Base-by-base conservation (phyloP, 2,329 filamentous ascomycete species). In the Beauveria varroae region DNA sequence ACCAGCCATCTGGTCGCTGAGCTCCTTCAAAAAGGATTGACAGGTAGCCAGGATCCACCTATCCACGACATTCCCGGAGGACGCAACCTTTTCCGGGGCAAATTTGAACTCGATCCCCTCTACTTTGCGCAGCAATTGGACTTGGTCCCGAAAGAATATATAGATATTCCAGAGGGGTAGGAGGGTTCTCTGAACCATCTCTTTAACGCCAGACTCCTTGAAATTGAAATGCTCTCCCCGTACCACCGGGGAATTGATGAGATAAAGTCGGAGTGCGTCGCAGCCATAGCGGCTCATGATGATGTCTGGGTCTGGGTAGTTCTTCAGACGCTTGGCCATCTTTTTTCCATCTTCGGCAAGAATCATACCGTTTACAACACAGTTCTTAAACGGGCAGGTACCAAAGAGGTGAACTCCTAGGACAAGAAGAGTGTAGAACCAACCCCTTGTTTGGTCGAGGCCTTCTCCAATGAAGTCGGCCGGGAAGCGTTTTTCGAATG, bases 281-380 rank as follows among this genome's bases (percentile, higher is more conserved):
- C 92, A 93, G 22, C 93, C 93, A 72, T 96, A 96, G 70, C 89
- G 89, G 62, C 89, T 78, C 82, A 97, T 95, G 66, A 98, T 85
- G 57, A 91, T 78, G 61, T 79, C 79, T 12, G 93, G 93, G 69
- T 96, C 92, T 0, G 93, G 93, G 74, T 96, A 98, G 75, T 98
- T 98, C 79, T 97, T 96, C 62, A 96, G 80, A 59, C 93, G 86
- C 77, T 98, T 98, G 7, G 92, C 96, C 93, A 98, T 98, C 81
- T 98, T 98, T 81, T 96, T 97, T 61, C 93, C 93, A 70, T 96
- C 91, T 72, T 96, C 92, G 1, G 93, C 93, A 46, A 97, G 82
- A 5, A 97, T 92, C 64, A 96, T 95, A 55, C 93, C 93, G 71
- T 96, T 97, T 64, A 96, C 92, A n/a, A 97, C 90, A 68, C 91